phyloP scores from a whole-genome alignment of 495 filamentous ascomycete species.

The Clavariopsis aquatica region DNA sequence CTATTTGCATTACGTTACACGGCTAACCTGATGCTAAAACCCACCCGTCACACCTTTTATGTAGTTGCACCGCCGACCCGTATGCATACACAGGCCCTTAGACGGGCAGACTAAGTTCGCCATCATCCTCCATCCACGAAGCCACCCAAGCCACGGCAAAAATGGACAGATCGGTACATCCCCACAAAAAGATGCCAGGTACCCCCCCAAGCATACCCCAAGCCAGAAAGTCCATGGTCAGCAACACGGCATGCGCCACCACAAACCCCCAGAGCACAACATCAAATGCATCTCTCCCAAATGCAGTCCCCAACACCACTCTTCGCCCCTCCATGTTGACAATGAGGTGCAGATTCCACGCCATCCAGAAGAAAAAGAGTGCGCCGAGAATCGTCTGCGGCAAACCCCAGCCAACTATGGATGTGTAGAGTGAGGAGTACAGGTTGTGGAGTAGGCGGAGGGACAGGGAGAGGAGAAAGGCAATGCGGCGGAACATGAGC shows the following conservation, averaged over 20 bases:
- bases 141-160: constrained; percentile 18
- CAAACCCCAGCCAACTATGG: neutral
- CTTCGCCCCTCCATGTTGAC: constrained; percentile 17
- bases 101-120: no score
- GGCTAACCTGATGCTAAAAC: no score
- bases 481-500: constrained; percentile 12
- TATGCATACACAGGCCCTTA: no score
- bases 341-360: constrained; percentile 30
- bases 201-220: constrained; percentile 2
- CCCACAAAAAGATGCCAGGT: constrained; percentile 2
- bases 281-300: constrained; percentile 16
- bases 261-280: constrained; percentile 6
- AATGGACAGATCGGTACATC: constrained; percentile 1
- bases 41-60: no score
- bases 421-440: neutral
- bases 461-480: constrained; percentile 13
- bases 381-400: neutral
- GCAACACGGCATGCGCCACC: neutral
- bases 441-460: constrained; percentile 10
- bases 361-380: constrained; percentile 26
- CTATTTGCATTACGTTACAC: no score
- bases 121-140: constrained; percentile 1
- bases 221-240: constrained; percentile 3
- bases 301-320: neutral
- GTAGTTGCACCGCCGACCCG: no score